Conservation (phyloP, 257 asterid species). For the Scutellaria baicalensis region DNA sequence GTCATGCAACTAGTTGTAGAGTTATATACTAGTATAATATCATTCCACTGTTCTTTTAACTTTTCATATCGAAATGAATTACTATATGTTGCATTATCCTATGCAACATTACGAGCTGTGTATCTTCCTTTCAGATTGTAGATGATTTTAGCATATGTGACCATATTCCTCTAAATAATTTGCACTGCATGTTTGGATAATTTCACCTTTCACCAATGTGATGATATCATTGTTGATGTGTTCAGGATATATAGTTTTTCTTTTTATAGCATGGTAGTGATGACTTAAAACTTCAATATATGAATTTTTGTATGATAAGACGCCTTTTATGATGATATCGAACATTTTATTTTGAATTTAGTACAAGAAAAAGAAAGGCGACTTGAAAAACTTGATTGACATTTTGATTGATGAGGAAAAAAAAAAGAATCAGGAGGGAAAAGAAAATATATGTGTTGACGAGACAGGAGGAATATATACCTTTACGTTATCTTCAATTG, state of each 20-base stretch:
- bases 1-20: not conserved
- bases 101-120: not conserved
- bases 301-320: not conserved
- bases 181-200: not conserved
- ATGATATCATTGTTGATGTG: not conserved
- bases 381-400: not conserved
- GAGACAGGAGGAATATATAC: not conserved
- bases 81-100: not conserved
- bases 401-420: not conserved
- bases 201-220: not conserved
- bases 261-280: not conserved
- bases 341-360: not conserved
- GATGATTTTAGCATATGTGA: not conserved
- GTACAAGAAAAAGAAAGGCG: not conserved
- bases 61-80: not conserved
- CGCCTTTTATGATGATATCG: not conserved
- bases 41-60: not conserved
- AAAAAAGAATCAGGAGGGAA: not conserved
- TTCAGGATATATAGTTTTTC: not conserved
- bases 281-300: not conserved
- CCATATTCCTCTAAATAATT: not conserved
- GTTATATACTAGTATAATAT: not conserved
- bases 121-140: not conserved
- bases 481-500: not conserved
- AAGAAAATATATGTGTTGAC: not conserved